Conservation (phyloP, 2,329 filamentous ascomycete genomes). For the Trichophyton verrucosum region DNA sequence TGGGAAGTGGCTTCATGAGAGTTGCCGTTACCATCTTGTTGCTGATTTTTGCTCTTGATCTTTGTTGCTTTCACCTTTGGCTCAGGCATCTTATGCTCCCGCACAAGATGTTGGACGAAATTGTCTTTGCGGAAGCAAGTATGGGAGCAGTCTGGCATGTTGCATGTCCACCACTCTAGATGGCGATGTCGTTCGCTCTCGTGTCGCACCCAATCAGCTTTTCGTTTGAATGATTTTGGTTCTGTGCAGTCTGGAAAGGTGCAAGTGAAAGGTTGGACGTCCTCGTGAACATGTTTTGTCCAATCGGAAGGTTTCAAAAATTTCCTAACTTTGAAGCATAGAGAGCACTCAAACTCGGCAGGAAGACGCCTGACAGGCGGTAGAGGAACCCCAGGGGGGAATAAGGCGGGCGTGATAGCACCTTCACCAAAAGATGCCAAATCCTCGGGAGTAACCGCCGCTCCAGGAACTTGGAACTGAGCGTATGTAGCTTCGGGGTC, state of each 20-base stretch:
- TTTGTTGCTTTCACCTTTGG: conserved; percentile 65
- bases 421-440: conserved; percentile 55
- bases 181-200: conserved; percentile 86
- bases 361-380: conserved; percentile 67
- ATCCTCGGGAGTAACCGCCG: conserved; percentile 50
- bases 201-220: conserved; percentile 90
- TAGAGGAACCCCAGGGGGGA: conserved; percentile 67
- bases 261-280: conserved; percentile 85
- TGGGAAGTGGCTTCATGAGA: conserved; percentile 19
- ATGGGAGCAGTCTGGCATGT: conserved; percentile 67
- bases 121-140: conserved; percentile 81
- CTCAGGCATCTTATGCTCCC: conserved; percentile 77
- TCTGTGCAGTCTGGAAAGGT: conserved; percentile 75
- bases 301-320: conserved; percentile 89
- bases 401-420: conserved; percentile 57
- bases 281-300: conserved; percentile 93
- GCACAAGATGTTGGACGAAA: conserved; percentile 81
- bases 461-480: conserved; percentile 44
- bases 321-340: conserved; percentile 75
- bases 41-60: conserved; percentile 36
- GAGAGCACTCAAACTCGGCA: conserved; percentile 76
- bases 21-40: conserved; percentile 14
- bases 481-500: conserved; percentile 46
- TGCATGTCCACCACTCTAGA: conserved; percentile 82
- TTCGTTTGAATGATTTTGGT: conserved; percentile 84